Conservation (phyloP, 257 asterid species). For the Lavandula angustifolia region DNA sequence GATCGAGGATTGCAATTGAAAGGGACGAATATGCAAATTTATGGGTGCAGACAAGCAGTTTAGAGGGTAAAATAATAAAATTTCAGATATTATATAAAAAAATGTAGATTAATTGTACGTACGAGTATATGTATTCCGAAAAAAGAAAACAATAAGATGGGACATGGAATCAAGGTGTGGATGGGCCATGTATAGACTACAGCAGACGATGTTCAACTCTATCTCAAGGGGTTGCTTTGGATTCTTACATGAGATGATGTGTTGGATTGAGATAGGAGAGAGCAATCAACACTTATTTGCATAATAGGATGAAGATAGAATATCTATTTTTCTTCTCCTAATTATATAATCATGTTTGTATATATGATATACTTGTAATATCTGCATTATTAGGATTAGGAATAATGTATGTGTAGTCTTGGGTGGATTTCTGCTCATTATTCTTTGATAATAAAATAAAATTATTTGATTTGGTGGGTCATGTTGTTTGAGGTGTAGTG, state of each 20-base stretch:
- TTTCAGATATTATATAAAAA: too few relatives aligned
- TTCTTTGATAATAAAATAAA: not conserved
- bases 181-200: not conserved
- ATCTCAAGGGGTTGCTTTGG: slow-evolving; percentile 34
- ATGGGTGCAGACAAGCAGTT: too few relatives aligned
- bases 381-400: too few relatives aligned
- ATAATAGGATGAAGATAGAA: not conserved
- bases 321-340: not conserved
- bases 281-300: not conserved
- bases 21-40: too few relatives aligned
- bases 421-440: too few relatives aligned
- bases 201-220: slow-evolving; percentile 17
- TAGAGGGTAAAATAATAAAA: too few relatives aligned
- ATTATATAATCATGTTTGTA: not conserved
- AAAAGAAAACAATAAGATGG: slow-evolving; percentile 11
- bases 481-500: slow-evolving; percentile 12
- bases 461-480: slow-evolving; percentile 14
- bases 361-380: too few relatives aligned
- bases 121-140: too few relatives aligned
- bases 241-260: slow-evolving; percentile 36
- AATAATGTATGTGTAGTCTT: too few relatives aligned
- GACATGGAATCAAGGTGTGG: slow-evolving; percentile 17
- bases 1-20: too few relatives aligned
- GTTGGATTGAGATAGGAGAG: slow-evolving; percentile 24
- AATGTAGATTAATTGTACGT: too few relatives aligned